Evolutionary conservation across 2,329 filamentous ascomycete species (phyloP), one percentile per base, ranked within the genome.

Genomic region (Waltergamsia citrina): DNA sequence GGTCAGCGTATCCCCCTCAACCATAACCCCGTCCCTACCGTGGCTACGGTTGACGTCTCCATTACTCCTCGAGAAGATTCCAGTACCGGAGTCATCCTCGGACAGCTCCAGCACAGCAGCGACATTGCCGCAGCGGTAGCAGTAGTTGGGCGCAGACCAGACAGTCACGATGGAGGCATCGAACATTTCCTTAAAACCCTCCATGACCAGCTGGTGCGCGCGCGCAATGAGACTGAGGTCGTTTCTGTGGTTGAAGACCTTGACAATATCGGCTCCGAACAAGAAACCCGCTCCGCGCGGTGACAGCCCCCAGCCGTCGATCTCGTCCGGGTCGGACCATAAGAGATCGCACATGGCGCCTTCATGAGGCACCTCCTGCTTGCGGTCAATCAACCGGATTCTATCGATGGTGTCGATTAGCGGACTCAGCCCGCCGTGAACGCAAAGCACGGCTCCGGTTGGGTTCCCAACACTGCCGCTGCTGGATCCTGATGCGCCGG

Each of bases 131-230:
- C 88, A 95, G 42, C 86, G 78, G 62, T 95, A 95, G 63, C 88
- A 95, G 66, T 95, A 95, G 56, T 95, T 95, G 1, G 88, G 88
- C 8, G 88, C 88, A 1, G 85, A 93, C 90, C 92, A 98, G n/a
- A 98, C 92, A 0, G 92, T 98, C 27, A 96, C 92, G 43, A 98
- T 95, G 31, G 80, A 85, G 11, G 79, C 82, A 53, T 94, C 86
- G 51, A 96, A 98, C 88, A 96, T 96, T 56, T 96, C 92, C 62
- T 96, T 96, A 60, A 95, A 98, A 0, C 92, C 92, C 56, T 98
- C 92, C 92, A 96, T 98, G 43, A 98, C 92, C 16, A 98, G 77
- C 57, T 98, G 92, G 54, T 98, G 92, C 1, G 92, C 92, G 36
- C 92, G 78, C 14, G 90, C 92, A 43, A 98, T 92, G 34, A 98